phyloP scores from a whole-genome alignment of 176 grass and related monocot species.

The Dendrocalamus sinicus region DNA sequence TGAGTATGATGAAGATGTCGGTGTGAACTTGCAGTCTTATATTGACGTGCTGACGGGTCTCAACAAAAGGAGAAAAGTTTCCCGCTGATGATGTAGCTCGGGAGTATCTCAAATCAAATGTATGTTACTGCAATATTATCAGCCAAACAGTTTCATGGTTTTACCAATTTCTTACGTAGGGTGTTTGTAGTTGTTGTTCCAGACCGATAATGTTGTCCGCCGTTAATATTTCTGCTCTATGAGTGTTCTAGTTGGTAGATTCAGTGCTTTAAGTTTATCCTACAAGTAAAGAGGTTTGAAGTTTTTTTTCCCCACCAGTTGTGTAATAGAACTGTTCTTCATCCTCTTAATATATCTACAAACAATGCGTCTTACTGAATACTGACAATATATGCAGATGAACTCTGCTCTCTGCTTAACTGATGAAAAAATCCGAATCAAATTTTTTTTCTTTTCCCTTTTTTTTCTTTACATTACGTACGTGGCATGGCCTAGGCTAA shows the following conservation, averaged over 20 bases:
- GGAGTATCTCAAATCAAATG: conserved; percentile 33
- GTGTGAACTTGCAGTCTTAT: conserved; percentile 58
- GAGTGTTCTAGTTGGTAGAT: conserved; percentile 19
- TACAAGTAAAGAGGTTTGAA: not conserved
- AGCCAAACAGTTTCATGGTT: conserved; percentile 30
- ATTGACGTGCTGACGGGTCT: conserved; percentile 59
- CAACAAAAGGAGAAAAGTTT: conserved; percentile 71
- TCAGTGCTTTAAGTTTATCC: conserved; percentile 10
- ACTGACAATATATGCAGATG: not conserved
- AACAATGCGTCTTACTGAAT: not conserved
- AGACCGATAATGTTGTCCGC: not conserved
- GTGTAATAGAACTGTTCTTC: conserved; percentile 10
- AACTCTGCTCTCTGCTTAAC: not conserved
- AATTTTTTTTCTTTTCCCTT: not conserved
- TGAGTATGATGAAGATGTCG: conserved; percentile 97
- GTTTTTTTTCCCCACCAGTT: conserved; percentile 1
- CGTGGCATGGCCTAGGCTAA: conserved; percentile 18
- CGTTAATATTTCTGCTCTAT: conserved; percentile 34
- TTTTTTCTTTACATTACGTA: conserved; percentile 1
- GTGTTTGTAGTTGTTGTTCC: not conserved
- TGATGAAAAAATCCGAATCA: conserved; percentile 10
- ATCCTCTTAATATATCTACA: conserved; percentile 14
- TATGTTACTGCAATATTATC: conserved; percentile 24
- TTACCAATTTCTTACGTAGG: not conserved
- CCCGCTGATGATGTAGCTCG: conserved; percentile 37